Conservation (phyloP, 108 stramenopile genomes). For the Cyclotella kingstonii region DNA sequence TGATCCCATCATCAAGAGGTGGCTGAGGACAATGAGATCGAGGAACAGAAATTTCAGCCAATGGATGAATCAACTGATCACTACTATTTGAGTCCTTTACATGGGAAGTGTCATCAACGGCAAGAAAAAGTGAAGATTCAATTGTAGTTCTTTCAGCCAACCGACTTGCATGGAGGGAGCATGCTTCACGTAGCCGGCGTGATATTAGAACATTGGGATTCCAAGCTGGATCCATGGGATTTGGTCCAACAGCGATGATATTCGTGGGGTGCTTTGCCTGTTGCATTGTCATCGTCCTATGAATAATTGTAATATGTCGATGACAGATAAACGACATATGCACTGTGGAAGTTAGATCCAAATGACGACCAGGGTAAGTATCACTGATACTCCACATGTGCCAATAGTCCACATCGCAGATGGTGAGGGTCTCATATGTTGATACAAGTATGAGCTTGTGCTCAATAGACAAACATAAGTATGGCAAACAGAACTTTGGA, state of each 20-base stretch:
- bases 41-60: neutral
- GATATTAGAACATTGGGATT: constrained; percentile 20
- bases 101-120: neutral
- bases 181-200: constrained; percentile 25
- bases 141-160: constrained; percentile 27
- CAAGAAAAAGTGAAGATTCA: constrained; percentile 1
- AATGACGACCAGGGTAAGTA: no score
- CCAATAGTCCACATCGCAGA: no score
- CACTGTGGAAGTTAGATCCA: no score
- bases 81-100: neutral
- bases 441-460: no score
- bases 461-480: no score
- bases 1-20: constrained; percentile 36
- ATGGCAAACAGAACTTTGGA: no score
- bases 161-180: constrained; percentile 11
- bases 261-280: neutral
- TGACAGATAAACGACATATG: no score
- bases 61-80: neutral
- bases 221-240: constrained; percentile 12
- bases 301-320: no score
- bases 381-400: no score
- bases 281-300: no score
- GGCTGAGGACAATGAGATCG: constrained; percentile 10
- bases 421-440: no score
- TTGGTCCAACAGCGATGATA: neutral